Evolutionary conservation across 768 basidiomycete species (phyloP).

Genomic region (Suillus sp.): DNA sequence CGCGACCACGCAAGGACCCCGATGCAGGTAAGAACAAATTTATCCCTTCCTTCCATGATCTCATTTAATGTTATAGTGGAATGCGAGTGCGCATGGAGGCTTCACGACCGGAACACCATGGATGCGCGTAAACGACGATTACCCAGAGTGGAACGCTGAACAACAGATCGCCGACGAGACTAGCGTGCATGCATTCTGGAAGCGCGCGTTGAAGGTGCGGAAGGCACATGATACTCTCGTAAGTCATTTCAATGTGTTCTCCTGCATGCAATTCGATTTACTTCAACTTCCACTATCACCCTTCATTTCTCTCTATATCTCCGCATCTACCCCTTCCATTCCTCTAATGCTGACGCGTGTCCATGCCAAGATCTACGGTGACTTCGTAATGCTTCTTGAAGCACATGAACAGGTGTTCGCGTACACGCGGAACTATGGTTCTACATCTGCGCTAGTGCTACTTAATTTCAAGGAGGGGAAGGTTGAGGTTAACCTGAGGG

Average conservation of each 20-base stretch:
- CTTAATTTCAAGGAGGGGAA: slow-evolving; percentile 47
- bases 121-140: slow-evolving; percentile 78
- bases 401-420: slow-evolving; percentile 55
- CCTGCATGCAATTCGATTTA: neutral
- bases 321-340: neutral
- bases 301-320: neutral
- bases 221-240: slow-evolving; percentile 36
- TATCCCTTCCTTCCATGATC: neutral
- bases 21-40: slow-evolving; percentile 51
- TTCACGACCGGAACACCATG: slow-evolving; percentile 68
- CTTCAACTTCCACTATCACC: too few relatives aligned
- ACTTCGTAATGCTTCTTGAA: slow-evolving; percentile 51
- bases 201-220: slow-evolving; percentile 51
- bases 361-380: slow-evolving; percentile 55
- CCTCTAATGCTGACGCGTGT: neutral
- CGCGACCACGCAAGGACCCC: slow-evolving; percentile 74
- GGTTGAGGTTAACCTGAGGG: slow-evolving; percentile 19
- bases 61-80: slow-evolving; percentile 50
- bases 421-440: slow-evolving; percentile 46
- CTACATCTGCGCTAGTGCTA: slow-evolving; percentile 39
- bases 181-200: slow-evolving; percentile 68
- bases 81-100: slow-evolving; percentile 53
- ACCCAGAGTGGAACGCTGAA: slow-evolving; percentile 56
- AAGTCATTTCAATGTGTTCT: neutral
- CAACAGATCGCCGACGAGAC: slow-evolving; percentile 46